Percentiles rank a stretch among this genome's conserved stretches.
phyloP scores from a whole-genome alignment of 768 basidiomycete genomes.

The Paxillus involutus region DNA sequence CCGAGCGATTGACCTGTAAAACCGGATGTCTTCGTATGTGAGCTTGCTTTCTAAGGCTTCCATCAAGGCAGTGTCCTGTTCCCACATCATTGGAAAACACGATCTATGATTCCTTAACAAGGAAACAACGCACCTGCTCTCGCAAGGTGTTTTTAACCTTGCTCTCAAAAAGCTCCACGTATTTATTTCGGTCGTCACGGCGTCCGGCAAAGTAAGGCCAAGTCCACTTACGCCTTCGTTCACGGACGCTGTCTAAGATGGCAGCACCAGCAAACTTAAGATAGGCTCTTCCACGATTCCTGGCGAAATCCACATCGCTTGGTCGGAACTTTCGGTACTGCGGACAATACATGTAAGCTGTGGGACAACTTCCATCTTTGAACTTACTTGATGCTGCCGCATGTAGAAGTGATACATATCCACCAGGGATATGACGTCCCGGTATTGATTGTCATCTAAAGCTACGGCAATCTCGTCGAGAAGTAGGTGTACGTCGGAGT shows the following conservation, averaged over 20 bases:
- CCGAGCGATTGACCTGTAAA: conserved; percentile 93
- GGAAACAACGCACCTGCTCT: conserved; percentile 48
- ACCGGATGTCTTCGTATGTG: conserved; percentile 92
- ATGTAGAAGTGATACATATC: conserved; percentile 98
- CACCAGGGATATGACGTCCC: conserved; percentile 86
- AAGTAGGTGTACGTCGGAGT: conserved; percentile 81
- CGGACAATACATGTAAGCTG: conserved; percentile 8
- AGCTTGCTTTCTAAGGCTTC: conserved; percentile 78
- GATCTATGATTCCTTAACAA: background rate
- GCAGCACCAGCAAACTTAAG: conserved; percentile 78
- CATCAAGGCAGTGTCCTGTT: conserved; percentile 53
- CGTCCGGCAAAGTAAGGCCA: conserved; percentile 90
- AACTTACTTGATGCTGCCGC: conserved; percentile 71
- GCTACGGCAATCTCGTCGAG: conserved; percentile 94
- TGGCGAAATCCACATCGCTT: conserved; percentile 52
- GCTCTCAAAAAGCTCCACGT: conserved; percentile 83
- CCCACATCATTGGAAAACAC: background rate
- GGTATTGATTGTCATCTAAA: conserved; percentile 92
- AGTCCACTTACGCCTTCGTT: conserved; percentile 83
- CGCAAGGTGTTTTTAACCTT: conserved; percentile 55
- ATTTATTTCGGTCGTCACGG: conserved; percentile 81
- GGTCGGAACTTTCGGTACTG: conserved; percentile 84
- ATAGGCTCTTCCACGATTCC: conserved; percentile 65
- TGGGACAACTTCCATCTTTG: background rate
- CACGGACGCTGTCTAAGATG: conserved; percentile 79